Base-by-base conservation (phyloP, 352 stramenopile genomes). In the Phytophthora aleatoria region DNA sequence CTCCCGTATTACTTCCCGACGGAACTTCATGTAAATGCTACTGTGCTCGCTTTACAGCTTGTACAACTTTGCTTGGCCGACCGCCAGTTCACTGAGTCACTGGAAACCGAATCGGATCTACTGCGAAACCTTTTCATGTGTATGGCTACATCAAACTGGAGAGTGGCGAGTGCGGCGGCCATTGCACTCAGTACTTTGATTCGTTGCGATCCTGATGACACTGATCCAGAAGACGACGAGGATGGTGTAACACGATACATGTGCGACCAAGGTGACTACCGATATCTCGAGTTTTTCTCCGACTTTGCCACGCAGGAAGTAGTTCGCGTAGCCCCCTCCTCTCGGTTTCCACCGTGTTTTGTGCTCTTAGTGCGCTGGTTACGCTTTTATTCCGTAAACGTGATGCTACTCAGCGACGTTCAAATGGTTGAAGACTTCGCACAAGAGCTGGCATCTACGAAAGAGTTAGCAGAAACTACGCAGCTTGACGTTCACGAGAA, bases 301-400 rank as follows among this genome's bases (percentile, higher is more conserved):
- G 24, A 12, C 47, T 35, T 58, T 6, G 36, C 52, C 15, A 31
- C 26, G 6, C 63, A 62, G 11, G 28, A 31, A 6, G n/a, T 42
- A 0, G 51, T 57, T 51, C n/a, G 6, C 9, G 8, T 67, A n/a
- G 48, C 50, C 13, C 57, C 63, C 9, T 12, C 50, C 1, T 64
- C 42, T 33, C 30, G 50, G 7, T 65, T 75, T 3, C 61, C 71
- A 2, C 47, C 64, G 9, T 53, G 54, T n/a, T 79, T 75, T 30
- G 24, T 74, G 10, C 36, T 79, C 12, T 58, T 77, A 13, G 15
- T 56, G 2, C 41, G 50, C 8, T 79, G 71, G 71, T 11, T 75
- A 12, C 68, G 57, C 5, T 79, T 70, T 50, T 79, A 75, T 36
- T 69, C 69, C 2, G 50, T 57, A 11, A 72, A 77, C 31, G 58